Evolutionary conservation across 352 stramenopile genomes (phyloP).

Genomic region (Pythium dissimile): DNA sequence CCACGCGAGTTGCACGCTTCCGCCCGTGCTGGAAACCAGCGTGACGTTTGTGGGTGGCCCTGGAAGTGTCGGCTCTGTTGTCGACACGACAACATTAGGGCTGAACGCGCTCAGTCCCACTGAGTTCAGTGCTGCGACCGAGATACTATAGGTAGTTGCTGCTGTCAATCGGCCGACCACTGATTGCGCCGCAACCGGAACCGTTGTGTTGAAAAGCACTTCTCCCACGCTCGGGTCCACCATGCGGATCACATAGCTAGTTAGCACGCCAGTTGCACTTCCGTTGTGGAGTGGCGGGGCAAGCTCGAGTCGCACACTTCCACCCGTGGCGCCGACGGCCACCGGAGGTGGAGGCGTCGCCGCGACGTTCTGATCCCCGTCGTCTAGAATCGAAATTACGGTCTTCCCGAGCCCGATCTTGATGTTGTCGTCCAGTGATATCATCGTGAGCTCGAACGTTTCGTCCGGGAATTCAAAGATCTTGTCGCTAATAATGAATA

Average conservation of each 20-base stretch:
- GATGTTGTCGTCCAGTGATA: slow-evolving; percentile 31
- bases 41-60: slow-evolving; percentile 20
- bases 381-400: slow-evolving; percentile 48
- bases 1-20: slow-evolving; percentile 42
- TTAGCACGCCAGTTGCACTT: slow-evolving; percentile 32
- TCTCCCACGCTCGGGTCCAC: neutral
- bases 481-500: slow-evolving; percentile 62
- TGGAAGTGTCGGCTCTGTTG: slow-evolving; percentile 32
- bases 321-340: slow-evolving; percentile 32
- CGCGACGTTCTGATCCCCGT: slow-evolving; percentile 42
- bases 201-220: slow-evolving; percentile 3
- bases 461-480: slow-evolving; percentile 52
- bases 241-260: slow-evolving; percentile 35
- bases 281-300: slow-evolving; percentile 45
- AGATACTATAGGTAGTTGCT: slow-evolving; percentile 32
- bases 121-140: slow-evolving; percentile 34
- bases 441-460: slow-evolving; percentile 32
- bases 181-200: slow-evolving; percentile 3
- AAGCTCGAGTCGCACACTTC: slow-evolving; percentile 29
- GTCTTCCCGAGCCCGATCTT: slow-evolving; percentile 3
- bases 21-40: slow-evolving; percentile 26
- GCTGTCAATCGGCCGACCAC: slow-evolving; percentile 32
- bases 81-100: slow-evolving; percentile 32
- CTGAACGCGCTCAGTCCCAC: slow-evolving; percentile 37
- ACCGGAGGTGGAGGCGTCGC: slow-evolving; percentile 24